phyloP scores from a whole-genome alignment of 2,329 filamentous ascomycete species.

The Aureobasidium sp. region DNA sequence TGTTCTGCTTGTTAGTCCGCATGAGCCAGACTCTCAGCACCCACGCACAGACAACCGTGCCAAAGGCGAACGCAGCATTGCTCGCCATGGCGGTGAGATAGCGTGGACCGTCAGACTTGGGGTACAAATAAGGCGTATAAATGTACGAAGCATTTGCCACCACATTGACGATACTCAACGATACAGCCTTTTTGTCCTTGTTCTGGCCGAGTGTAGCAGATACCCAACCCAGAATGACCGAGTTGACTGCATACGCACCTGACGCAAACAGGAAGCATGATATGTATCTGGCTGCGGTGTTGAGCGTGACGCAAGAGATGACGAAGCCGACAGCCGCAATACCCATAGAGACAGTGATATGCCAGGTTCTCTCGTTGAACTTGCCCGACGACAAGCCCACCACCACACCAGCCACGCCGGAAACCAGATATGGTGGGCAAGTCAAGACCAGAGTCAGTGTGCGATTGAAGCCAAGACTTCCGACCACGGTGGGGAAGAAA shows the following conservation, averaged over 20 bases:
- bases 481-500: slow-evolving; percentile 59
- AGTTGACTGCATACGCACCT: neutral
- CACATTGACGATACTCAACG: neutral
- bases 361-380: slow-evolving; percentile 49
- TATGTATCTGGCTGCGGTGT: neutral
- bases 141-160: neutral
- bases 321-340: slow-evolving; percentile 49
- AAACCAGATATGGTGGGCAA: slow-evolving; percentile 47
- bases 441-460: slow-evolving; percentile 53
- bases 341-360: slow-evolving; percentile 49
- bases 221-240: neutral
- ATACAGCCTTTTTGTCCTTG: neutral
- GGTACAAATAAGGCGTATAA: neutral
- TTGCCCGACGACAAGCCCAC: slow-evolving; percentile 51
- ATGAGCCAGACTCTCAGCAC: neutral
- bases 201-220: neutral
- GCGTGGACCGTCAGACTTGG: neutral
- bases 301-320: slow-evolving; percentile 29
- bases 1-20: neutral
- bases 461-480: slow-evolving; percentile 51
- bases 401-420: slow-evolving; percentile 30
- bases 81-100: neutral
- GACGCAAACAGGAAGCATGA: neutral
- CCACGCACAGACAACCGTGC: neutral
- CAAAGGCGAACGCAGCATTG: neutral